Base-by-base conservation (phyloP, 2,329 filamentous ascomycete species). In the Aaosphaeria arxii region DNA sequence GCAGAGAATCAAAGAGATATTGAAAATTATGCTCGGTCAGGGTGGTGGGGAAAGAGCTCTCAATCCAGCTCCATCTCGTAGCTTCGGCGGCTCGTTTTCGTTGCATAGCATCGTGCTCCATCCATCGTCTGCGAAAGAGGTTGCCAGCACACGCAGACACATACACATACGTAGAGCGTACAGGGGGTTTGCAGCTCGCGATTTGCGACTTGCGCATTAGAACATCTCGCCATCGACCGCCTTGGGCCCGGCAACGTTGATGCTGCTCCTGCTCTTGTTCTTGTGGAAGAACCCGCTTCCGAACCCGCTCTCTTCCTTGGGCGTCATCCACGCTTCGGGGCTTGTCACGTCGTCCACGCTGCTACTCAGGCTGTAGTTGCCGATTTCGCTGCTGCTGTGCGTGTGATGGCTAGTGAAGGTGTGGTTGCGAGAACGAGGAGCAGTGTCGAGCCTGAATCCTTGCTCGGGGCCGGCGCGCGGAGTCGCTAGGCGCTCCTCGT, bases 261-360 rank as follows among this genome's bases (percentile, higher is more conserved):
- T 11, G 9, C 17, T 13, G n/a, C n/a, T 30, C 46, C 46, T 48
- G 5, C 44, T 46, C 40, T 42, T 38, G 5, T 11, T 29, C 39
- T 66, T 63, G 29, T 66, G 66, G 0, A 57, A 63, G 49, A 56
- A 61, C 0, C 57, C 64, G 49, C 56, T 61, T 0, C 46, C 50
- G 17, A 48, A 42, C 24, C 55, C 58, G 7, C 46, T 56, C 51
- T 63, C 47, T 69, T 80, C 54, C 67, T 62, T 67, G 1, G 67
- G 67, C 50, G 67, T 70, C 5, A 62, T 62, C 64, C 64, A 70
- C 2, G 56, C 58, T 24, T 70, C 67, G 2, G 63, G 64, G 44
- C 61, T 67, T 6, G 52, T 48, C 1, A 61, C 39, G 6, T 65
- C 59, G 11, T 65, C 61, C n/a, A 49, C 50, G 31, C 53, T 53